phyloP scores from a whole-genome alignment of 208 protist species.

The Vickermania ingenoplastis region DNA sequence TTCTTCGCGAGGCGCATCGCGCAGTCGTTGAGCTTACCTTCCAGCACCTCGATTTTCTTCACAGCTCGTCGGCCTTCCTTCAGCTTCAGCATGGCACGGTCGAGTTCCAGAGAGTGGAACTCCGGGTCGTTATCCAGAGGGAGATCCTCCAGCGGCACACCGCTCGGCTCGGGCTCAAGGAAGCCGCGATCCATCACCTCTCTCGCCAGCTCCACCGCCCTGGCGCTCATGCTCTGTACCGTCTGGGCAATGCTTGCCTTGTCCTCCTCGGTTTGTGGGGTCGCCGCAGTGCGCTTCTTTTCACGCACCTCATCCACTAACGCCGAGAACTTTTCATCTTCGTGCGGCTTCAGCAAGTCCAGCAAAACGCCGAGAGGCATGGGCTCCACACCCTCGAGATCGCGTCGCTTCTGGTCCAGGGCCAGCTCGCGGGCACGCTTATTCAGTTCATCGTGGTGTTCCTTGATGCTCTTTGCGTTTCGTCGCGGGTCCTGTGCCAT shows the following conservation, averaged over 20 bases:
- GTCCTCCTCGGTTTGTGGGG: constrained; percentile 12
- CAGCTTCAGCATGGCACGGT: constrained; percentile 7
- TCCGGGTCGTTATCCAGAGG: constrained; percentile 15
- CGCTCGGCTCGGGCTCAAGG: constrained; percentile 11
- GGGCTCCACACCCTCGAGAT: constrained; percentile 12
- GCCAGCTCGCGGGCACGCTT: constrained; percentile 22
- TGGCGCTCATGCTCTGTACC: constrained; percentile 8
- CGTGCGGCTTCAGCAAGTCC: constrained; percentile 9
- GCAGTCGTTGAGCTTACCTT: constrained; percentile 13
- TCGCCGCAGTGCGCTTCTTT: constrained; percentile 3
- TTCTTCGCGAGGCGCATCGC: constrained; percentile 11
- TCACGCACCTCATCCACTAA: constrained; percentile 14
- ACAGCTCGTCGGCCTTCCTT: constrained; percentile 4
- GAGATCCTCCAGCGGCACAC: constrained; percentile 12
- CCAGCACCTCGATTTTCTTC: constrained; percentile 9
- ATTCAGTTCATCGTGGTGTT: constrained; percentile 18
- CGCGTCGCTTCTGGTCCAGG: constrained; percentile 10
- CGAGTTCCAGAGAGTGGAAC: constrained; percentile 11
- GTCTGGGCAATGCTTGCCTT: constrained; percentile 3
- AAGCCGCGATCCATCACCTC: constrained; percentile 11
- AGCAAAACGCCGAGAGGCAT: constrained; percentile 13
- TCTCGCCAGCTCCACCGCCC: constrained; percentile 7
- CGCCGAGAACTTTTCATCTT: constrained; percentile 10
- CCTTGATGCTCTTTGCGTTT: constrained; percentile 8
- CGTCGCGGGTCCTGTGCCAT: constrained; percentile 9